Percentiles rank a stretch among this genome's conserved stretches.
Conservation (phyloP, 1,284 basidiomycete genomes). For the Prillingera fragicola region DNA sequence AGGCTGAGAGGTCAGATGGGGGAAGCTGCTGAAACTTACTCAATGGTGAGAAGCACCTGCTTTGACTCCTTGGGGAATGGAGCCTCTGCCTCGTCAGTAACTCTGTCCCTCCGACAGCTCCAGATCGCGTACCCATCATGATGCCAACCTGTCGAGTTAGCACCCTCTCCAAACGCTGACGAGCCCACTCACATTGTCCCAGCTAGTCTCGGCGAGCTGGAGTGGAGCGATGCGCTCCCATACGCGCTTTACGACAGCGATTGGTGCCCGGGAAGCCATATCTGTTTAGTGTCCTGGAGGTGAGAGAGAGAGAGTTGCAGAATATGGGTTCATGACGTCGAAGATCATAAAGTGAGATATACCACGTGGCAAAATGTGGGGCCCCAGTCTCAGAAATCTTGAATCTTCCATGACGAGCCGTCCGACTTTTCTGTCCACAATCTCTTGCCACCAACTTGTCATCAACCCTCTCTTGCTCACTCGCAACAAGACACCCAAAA, state of each 20-base stretch:
- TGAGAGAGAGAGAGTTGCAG: not conserved
- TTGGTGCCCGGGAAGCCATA: conserved; percentile 23
- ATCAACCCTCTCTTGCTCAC: not conserved
- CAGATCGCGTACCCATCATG: conserved; percentile 58
- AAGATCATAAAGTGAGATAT: not conserved
- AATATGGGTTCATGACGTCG: not conserved
- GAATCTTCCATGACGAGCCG: not conserved
- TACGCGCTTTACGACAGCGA: conserved; percentile 39
- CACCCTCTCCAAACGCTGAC: conserved; percentile 8
- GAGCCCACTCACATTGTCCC: conserved; percentile 72
- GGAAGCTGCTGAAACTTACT: conserved; percentile 53
- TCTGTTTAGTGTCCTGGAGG: not conserved
- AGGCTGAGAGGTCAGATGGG: conserved; percentile 54
- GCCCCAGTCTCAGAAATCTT: conserved; percentile 4
- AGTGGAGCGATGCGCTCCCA: conserved; percentile 69
- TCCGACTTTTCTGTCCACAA: not conserved
- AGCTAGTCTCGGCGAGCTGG: conserved; percentile 68
- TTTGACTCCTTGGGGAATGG: conserved; percentile 60
- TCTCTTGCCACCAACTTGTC: not conserved
- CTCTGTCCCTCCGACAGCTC: not conserved
- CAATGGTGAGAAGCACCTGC: conserved; percentile 73
- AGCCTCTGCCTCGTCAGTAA: conserved; percentile 61
- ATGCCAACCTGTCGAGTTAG: conserved; percentile 63
- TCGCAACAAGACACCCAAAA: not conserved
- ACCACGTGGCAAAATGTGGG: conserved; percentile 3